A percentile compares a stretch with the other conserved stretches of the same genome.
Conservation (phyloP, 768 basidiomycete genomes). For the Mycena latifolia region DNA sequence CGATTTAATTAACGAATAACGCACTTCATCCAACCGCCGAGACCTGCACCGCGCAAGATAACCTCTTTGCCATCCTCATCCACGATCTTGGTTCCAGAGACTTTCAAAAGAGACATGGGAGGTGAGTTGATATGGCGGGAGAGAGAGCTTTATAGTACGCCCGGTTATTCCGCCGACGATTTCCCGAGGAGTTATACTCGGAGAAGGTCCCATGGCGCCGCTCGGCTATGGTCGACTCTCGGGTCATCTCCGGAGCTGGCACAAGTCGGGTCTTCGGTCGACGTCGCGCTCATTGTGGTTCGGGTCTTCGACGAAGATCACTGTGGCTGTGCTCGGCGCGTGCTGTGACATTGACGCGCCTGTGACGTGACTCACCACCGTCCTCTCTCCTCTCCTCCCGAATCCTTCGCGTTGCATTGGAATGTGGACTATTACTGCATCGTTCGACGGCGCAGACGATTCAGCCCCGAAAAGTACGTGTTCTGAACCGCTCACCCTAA, state of each 20-base stretch:
- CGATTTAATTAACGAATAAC: conserved; percentile 45
- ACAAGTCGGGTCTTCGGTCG: no score
- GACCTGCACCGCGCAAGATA: conserved; percentile 76
- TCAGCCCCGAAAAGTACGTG: conserved; percentile 1
- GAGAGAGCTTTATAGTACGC: conserved; percentile 16
- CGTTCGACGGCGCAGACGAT: background rate
- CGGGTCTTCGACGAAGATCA: no score
- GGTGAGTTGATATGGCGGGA: background rate
- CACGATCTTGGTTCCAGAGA: conserved; percentile 71
- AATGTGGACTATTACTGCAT: conserved; percentile 24
- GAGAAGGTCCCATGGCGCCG: background rate
- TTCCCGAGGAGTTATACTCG: conserved; percentile 16
- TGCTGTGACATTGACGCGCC: background rate
- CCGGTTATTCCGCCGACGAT: conserved; percentile 25
- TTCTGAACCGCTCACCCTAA: background rate
- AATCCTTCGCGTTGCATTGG: background rate
- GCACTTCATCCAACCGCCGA: conserved; percentile 90
- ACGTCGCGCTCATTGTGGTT: no score
- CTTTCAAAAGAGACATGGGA: conserved; percentile 65
- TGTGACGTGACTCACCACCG: conserved; percentile 2
- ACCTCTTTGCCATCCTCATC: conserved; percentile 67
- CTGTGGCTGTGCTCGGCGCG: background rate
- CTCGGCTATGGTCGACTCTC: no score
- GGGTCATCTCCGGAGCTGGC: no score
- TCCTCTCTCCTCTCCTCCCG: no score